Evolutionary conservation across 495 filamentous ascomycete genomes (phyloP), one percentile per base, ranked within the genome.

Genomic region (Trichoderma reesei): DNA sequence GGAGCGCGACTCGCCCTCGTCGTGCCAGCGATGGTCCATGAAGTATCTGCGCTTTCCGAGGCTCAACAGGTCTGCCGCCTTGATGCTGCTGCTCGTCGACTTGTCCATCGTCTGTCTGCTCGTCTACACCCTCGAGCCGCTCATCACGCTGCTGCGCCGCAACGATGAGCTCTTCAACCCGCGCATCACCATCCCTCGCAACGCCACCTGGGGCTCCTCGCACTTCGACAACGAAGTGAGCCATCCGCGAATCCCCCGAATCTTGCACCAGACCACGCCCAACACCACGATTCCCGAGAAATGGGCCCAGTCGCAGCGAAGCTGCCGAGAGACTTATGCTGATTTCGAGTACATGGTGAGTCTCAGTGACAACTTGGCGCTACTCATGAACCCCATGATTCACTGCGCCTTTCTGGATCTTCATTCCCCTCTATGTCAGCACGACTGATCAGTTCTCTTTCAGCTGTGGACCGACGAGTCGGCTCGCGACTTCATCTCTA

Each of bases 381-480:
- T n/a, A n/a, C n/a, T n/a, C n/a, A n/a, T n/a, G n/a, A n/a, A n/a
- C n/a, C n/a, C n/a, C n/a, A n/a, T n/a, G n/a, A n/a, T n/a, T n/a
- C n/a, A n/a, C n/a, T n/a, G n/a, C n/a, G n/a, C n/a, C n/a, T n/a
- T n/a, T n/a, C n/a, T n/a, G n/a, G n/a, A n/a, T n/a, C n/a, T n/a
- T n/a, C n/a, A n/a, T n/a, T n/a, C n/a, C n/a, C n/a, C n/a, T n/a
- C n/a, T n/a, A n/a, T n/a, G n/a, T n/a, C n/a, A n/a, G n/a, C n/a
- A n/a, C n/a, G 9, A n/a, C 3, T 14, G 11, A 5, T 46, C 5
- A 46, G 13, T 61, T 13, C n/a, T 36, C 10, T 10, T n/a, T n/a
- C n/a, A 88, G 88, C 83, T 95, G 16, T 96, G 91, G 91, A 93
- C 90, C 3, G 85, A 90, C 68, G 81, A 84, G 51, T 85, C 83